Conservation (phyloP, 768 basidiomycete genomes). For the Asterophora parasitica region DNA sequence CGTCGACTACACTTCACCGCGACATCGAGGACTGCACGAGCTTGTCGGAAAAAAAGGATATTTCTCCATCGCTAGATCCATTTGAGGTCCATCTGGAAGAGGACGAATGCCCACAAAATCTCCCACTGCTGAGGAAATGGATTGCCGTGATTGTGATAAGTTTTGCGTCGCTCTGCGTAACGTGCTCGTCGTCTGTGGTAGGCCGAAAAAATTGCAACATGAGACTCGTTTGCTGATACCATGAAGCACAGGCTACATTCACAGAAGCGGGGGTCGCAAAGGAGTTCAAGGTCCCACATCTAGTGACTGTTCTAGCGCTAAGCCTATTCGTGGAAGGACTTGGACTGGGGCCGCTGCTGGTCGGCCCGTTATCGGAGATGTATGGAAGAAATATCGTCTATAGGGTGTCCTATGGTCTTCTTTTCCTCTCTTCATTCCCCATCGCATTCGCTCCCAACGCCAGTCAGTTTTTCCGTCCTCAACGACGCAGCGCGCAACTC, state of each 20-base stretch:
- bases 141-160: constrained; percentile 41
- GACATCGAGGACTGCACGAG: not conserved
- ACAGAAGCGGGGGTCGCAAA: constrained; percentile 55
- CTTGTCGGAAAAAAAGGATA: constrained; percentile 4
- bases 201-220: constrained; percentile 15
- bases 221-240: not conserved
- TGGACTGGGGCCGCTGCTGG: constrained; percentile 50
- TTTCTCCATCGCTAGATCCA: constrained; percentile 5
- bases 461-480: constrained; percentile 31
- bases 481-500: not conserved
- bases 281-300: constrained; percentile 42
- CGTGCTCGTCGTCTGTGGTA: constrained; percentile 55
- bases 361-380: constrained; percentile 51
- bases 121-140: constrained; percentile 43
- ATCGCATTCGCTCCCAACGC: constrained; percentile 70
- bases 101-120: constrained; percentile 37
- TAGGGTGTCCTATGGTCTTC: constrained; percentile 50
- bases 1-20: constrained; percentile 9
- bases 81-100: constrained; percentile 35
- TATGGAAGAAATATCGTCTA: constrained; percentile 67
- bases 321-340: constrained; percentile 59
- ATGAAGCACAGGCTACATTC: constrained; percentile 43
- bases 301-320: constrained; percentile 48
- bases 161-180: constrained; percentile 43
- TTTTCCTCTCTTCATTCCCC: constrained; percentile 64